phyloP scores from a whole-genome alignment of 2,329 filamentous ascomycete genomes.

The Pseudocercospora fijiensis region DNA sequence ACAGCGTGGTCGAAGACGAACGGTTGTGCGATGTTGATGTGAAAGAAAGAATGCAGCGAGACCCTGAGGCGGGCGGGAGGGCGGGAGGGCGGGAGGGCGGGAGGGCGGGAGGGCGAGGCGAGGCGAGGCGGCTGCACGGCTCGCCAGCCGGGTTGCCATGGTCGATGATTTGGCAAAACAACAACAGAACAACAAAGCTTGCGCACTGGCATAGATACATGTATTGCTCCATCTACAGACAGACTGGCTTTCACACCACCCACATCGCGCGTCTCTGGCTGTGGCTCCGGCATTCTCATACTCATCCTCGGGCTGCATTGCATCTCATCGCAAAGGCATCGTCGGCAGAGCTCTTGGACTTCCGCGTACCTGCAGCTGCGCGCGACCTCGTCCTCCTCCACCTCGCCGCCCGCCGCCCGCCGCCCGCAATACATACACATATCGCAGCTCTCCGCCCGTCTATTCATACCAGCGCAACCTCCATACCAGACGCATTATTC shows the following conservation, averaged over 20 bases:
- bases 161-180: constrained; percentile 1
- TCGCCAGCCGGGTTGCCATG: not conserved
- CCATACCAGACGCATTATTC: not conserved
- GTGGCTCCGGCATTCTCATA: not conserved
- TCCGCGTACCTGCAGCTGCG: constrained; percentile 1
- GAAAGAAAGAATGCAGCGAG: not conserved
- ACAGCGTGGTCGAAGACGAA: not conserved
- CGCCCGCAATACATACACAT: not conserved
- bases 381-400: constrained; percentile 1
- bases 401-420: constrained; percentile 1
- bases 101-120: no score
- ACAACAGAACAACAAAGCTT: not conserved
- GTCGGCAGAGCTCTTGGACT: not conserved
- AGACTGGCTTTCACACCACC: not conserved
- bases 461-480: not conserved
- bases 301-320: not conserved
- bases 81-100: no score
- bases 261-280: not conserved
- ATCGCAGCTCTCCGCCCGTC: not conserved
- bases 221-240: constrained; percentile 5
- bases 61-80: no score
- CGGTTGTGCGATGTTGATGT: not conserved
- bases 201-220: not conserved
- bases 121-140: not conserved
- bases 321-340: constrained; percentile 1